Evolutionary conservation across 208 protist genomes (phyloP).

Genomic region (Crithidia brevicula): DNA sequence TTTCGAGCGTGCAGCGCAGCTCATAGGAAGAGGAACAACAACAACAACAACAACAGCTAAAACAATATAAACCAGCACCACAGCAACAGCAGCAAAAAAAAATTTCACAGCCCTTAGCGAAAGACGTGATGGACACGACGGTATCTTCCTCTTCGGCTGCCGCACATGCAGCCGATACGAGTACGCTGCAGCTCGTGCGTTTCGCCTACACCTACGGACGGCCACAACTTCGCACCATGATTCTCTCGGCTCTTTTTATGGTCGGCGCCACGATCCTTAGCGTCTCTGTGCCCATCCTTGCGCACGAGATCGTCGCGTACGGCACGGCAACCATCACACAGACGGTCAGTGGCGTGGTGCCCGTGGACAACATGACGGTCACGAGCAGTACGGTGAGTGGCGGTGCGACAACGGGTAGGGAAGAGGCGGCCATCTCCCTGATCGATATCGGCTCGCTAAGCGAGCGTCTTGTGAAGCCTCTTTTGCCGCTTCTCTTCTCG

Average conservation of each 20-base stretch:
- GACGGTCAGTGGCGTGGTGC: slow-evolving; percentile 2
- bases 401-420: background rate
- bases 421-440: background rate
- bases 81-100: background rate
- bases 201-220: slow-evolving; percentile 53
- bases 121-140: too few relatives aligned
- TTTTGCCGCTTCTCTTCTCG: slow-evolving; percentile 22
- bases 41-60: too few relatives aligned
- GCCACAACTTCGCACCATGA: slow-evolving; percentile 38
- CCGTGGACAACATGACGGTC: background rate
- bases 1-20: too few relatives aligned
- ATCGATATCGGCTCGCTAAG: slow-evolving; percentile 17
- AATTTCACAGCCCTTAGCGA: too few relatives aligned
- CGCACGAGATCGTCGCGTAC: slow-evolving; percentile 56
- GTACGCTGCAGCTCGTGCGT: slow-evolving; percentile 22
- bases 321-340: slow-evolving; percentile 15
- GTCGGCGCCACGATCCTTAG: slow-evolving; percentile 43
- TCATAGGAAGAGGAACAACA: too few relatives aligned
- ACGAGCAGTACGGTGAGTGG: background rate
- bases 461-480: slow-evolving; percentile 25
- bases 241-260: slow-evolving; percentile 44
- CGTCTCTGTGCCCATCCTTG: slow-evolving; percentile 46
- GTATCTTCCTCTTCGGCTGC: background rate
- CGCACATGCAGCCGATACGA: background rate
- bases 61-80: too few relatives aligned